Base-by-base conservation (phyloP, 2,329 filamentous ascomycete species). In the Cytospora piceae region DNA sequence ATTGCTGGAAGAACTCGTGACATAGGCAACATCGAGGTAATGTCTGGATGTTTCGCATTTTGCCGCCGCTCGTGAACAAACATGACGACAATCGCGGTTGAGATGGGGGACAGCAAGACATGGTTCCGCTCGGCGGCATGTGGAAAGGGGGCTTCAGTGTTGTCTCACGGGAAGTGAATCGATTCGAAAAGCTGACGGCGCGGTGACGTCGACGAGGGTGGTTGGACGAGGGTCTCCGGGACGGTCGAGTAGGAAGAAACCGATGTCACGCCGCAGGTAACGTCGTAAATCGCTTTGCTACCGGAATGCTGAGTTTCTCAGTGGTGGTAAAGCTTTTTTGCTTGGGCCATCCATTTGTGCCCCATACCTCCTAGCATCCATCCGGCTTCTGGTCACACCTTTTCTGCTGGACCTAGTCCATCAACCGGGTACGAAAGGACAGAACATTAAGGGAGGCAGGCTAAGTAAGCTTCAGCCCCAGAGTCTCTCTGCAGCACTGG, bases 201-300 rank as follows among this genome's bases (percentile, higher is more conserved):
- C 42, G 42, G 42, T 46, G 42, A 46, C 42, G 42, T 46, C 42
- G 42, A 46, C 7, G 42, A 46, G n/a, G 42, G n/a, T 46, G n/a
- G 42, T n/a, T 20, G 42, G n/a, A 20, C 17, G 42, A n/a, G n/a
- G 42, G n/a, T 46, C 42, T 46, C 42, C 20, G n/a, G 17, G 42
- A 12, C 20, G 42, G 20, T 46, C 39, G 20, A 42, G 32, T 29
- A 34, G 32, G 8, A 12, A 42, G 20, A 20, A 20, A 17, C 39
- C 39, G 39, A 46, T 46, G 42, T 46, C 17, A 42, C 39, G 15
- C 39, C 39, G 20, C 39, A n/a, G 39, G 39, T 42, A 42, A 17
- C 20, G 39, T 15, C 2, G 39, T 20, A 20, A 5, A 20, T 42
- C 39, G 39, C 39, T 42, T 42, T 42, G 39, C 39, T 42, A n/a